Evolutionary conservation across 2,329 filamentous ascomycete genomes (phyloP).

Genomic region (Cladosporium sp.): DNA sequence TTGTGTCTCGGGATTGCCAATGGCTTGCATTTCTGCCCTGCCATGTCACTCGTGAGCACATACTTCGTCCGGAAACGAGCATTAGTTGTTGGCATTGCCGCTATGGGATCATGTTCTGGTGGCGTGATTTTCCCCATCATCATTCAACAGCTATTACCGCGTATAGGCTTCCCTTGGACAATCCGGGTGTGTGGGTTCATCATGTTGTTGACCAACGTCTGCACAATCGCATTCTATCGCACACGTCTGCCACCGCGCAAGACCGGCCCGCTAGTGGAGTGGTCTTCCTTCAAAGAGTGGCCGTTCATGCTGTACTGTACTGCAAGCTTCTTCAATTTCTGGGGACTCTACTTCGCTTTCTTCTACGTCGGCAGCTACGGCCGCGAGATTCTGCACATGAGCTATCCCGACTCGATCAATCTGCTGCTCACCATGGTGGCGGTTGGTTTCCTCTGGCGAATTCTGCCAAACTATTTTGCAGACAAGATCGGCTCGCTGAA

Average conservation of each 20-base stretch:
- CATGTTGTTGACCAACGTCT: constrained; percentile 30
- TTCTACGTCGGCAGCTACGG: constrained; percentile 43
- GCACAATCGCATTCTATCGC: constrained; percentile 27
- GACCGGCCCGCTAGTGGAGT: constrained; percentile 41
- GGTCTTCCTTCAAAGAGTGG: constrained; percentile 37
- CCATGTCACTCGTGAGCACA: constrained; percentile 61
- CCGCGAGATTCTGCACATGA: constrained; percentile 37
- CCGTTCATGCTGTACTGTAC: constrained; percentile 40
- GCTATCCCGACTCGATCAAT: constrained; percentile 48
- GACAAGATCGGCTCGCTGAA: constrained; percentile 56
- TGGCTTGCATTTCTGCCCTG: constrained; percentile 61
- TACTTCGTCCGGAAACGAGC: constrained; percentile 58
- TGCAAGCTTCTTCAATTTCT: constrained; percentile 47
- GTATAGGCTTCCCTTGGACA: constrained; percentile 53
- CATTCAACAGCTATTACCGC: constrained; percentile 45
- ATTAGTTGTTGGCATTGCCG: constrained; percentile 57
- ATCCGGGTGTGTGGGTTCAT: constrained; percentile 51
- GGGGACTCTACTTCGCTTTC: constrained; percentile 30
- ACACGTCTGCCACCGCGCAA: constrained; percentile 42
- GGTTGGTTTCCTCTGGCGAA: constrained; percentile 52
- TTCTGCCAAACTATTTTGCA: constrained; percentile 51
- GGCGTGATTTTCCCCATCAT: constrained; percentile 52
- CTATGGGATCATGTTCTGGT: constrained; percentile 56
- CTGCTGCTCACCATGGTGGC: constrained; percentile 57
- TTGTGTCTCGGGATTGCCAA: constrained; percentile 52